A percentile compares a stretch with the other conserved stretches of the same genome.
These are phyloP conservation scores for Poa pratensis DNA, from an alignment of 176 grass and related monocot species.

Conservation along the genomic window DNA sequence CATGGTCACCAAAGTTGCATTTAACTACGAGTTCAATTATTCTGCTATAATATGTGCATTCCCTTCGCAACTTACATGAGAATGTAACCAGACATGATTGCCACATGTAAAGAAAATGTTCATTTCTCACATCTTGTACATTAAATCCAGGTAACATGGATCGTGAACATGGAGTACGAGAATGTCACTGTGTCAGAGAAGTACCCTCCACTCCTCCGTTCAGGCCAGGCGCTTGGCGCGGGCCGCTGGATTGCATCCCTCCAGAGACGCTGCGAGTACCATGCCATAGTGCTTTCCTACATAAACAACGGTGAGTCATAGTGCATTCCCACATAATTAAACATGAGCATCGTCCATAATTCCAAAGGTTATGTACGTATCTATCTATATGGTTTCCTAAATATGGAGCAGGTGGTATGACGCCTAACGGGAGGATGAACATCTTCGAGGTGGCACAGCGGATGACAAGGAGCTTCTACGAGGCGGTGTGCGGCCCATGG, in stretches of 20 bases:
- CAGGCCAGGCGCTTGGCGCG: constrained; percentile 47
- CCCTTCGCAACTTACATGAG: neutral
- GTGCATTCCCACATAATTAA: too few species aligned
- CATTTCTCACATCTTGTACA: neutral
- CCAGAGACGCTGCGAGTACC: constrained; percentile 37
- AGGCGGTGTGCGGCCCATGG: constrained; percentile 1
- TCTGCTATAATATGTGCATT: neutral
- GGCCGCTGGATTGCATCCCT: constrained; percentile 20
- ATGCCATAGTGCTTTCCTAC: neutral
- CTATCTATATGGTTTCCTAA: neutral
- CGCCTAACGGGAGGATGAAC: neutral
- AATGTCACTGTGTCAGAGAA: neutral
- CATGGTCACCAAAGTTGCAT: neutral
- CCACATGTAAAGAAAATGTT: neutral
- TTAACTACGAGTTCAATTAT: neutral
- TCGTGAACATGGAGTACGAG: constrained; percentile 46
- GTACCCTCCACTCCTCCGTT: constrained; percentile 38
- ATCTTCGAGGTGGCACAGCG: constrained; percentile 40
- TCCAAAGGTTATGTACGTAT: neutral
- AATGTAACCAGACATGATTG: neutral
- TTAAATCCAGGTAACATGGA: constrained; percentile 53
- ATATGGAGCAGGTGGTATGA: constrained; percentile 15
- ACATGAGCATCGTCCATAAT: neutral
- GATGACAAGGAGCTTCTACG: constrained; percentile 55
- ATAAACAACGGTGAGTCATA: neutral